Percentiles rank a stretch among this genome's conserved stretches.
Conservation (phyloP, 768 basidiomycete species). For the Panaeolus papilionaceus region DNA sequence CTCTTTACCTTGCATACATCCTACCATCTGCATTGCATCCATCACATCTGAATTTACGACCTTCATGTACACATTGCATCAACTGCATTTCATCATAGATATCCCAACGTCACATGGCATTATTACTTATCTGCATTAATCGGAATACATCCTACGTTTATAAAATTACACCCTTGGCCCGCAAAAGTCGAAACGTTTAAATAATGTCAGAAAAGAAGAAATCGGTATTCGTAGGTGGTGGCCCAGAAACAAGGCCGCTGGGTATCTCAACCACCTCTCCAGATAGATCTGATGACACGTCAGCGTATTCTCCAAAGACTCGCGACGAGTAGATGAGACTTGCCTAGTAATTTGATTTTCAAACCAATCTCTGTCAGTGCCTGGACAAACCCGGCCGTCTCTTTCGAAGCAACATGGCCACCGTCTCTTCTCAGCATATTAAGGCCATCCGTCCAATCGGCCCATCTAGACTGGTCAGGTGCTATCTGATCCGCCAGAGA, state of each 20-base stretch:
- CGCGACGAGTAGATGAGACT: slow-evolving; percentile 29
- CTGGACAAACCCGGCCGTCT: slow-evolving; percentile 87
- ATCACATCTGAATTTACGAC: slow-evolving; percentile 27
- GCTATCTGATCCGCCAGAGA: slow-evolving; percentile 83
- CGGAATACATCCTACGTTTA: slow-evolving; percentile 27
- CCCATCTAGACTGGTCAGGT: slow-evolving; percentile 79
- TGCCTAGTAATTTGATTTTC: slow-evolving; percentile 89
- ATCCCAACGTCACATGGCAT: slow-evolving; percentile 37
- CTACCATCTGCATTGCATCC: slow-evolving; percentile 22
- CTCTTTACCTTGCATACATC: slow-evolving; percentile 19
- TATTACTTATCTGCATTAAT: slow-evolving; percentile 29
- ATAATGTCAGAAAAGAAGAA: slow-evolving; percentile 84
- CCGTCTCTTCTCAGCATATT: slow-evolving; percentile 86
- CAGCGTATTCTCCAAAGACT: not conserved
- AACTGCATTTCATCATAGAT: slow-evolving; percentile 58
- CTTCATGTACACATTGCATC: slow-evolving; percentile 50
- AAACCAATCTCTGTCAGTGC: slow-evolving; percentile 90
- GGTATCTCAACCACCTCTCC: slow-evolving; percentile 93
- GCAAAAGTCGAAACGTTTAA: slow-evolving; percentile 27
- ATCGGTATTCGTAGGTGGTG: slow-evolving; percentile 79
- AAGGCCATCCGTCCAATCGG: slow-evolving; percentile 94
- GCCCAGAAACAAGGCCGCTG: slow-evolving; percentile 75
- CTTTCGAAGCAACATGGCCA: slow-evolving; percentile 82
- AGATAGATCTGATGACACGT: slow-evolving; percentile 65
- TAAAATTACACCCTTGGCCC: slow-evolving; percentile 10